A percentile compares a stretch with the other conserved stretches of the same genome.
Conservation (phyloP, 1,284 basidiomycete genomes). For the Trametes sp. region DNA sequence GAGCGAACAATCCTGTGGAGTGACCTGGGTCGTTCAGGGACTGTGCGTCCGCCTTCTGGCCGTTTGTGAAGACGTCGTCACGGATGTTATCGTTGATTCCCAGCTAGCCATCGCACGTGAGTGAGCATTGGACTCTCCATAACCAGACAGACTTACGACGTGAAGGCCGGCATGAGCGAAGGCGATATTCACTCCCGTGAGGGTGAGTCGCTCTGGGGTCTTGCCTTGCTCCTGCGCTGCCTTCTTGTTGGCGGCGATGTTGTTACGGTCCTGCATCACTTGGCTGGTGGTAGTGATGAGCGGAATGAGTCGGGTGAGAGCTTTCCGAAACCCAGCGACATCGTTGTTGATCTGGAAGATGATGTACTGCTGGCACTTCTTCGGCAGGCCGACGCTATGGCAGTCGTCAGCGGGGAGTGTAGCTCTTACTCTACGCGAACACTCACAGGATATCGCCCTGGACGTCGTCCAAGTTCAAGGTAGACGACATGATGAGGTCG, state of each 20-base stretch:
- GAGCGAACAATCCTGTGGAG: too few species aligned
- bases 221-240: conserved; percentile 20
- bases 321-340: conserved; percentile 25
- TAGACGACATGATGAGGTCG: neutral
- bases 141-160: conserved; percentile 15
- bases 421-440: neutral
- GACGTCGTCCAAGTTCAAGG: neutral
- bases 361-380: neutral
- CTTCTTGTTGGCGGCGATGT: conserved; percentile 30
- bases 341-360: neutral
- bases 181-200: conserved; percentile 42
- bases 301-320: conserved; percentile 40
- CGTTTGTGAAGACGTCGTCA: conserved; percentile 41
- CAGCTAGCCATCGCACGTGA: conserved; percentile 26
- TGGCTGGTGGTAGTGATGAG: conserved; percentile 43
- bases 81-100: conserved; percentile 45
- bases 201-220: conserved; percentile 18
- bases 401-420: neutral
- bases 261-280: conserved; percentile 15
- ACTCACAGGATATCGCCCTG: conserved; percentile 1
- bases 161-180: conserved; percentile 43
- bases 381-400: neutral
- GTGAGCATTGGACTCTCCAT: neutral
- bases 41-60: conserved; percentile 41
- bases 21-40: conserved; percentile 33